These are phyloP conservation scores for Solioccasus polychromus DNA, from an alignment of 768 basidiomycete genomes.

Conservation along the genomic window DNA sequence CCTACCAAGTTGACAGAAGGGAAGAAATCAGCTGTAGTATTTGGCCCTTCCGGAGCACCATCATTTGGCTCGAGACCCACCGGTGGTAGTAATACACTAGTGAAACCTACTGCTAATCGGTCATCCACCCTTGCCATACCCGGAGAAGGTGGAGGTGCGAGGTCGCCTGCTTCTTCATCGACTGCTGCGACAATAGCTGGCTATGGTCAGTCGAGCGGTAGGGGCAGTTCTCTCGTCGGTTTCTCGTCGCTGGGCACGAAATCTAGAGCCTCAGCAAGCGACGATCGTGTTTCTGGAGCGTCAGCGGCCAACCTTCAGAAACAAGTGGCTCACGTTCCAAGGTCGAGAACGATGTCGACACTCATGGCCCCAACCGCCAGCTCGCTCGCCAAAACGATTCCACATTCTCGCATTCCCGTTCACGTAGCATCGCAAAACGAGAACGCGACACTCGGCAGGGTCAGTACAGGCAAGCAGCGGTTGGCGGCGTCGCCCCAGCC, in stretches of 20 bases:
- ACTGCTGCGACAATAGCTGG: constrained; percentile 18
- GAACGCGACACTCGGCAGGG: constrained; percentile 12
- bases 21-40: constrained; percentile 21
- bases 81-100: constrained; percentile 10
- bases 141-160: constrained; percentile 8
- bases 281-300: constrained; percentile 15
- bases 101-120: not conserved
- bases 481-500: constrained; percentile 12
- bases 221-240: constrained; percentile 17
- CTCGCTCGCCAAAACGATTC: constrained; percentile 59
- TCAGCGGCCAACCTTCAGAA: constrained; percentile 9
- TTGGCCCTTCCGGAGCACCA: constrained; percentile 23
- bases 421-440: constrained; percentile 13
- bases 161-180: constrained; percentile 21
- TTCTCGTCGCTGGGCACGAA: constrained; percentile 42
- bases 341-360: constrained; percentile 41
- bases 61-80: constrained; percentile 17
- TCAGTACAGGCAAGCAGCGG: constrained; percentile 11
- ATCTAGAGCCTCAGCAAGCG: constrained; percentile 22
- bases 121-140: constrained; percentile 17
- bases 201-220: constrained; percentile 14
- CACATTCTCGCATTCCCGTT: constrained; percentile 24
- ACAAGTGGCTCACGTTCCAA: constrained; percentile 8
- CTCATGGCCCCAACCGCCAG: constrained; percentile 75
- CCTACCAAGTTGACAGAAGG: constrained; percentile 5